Base-by-base conservation (phyloP, 345 rosid genomes). In the Gossypium herbaceum region DNA sequence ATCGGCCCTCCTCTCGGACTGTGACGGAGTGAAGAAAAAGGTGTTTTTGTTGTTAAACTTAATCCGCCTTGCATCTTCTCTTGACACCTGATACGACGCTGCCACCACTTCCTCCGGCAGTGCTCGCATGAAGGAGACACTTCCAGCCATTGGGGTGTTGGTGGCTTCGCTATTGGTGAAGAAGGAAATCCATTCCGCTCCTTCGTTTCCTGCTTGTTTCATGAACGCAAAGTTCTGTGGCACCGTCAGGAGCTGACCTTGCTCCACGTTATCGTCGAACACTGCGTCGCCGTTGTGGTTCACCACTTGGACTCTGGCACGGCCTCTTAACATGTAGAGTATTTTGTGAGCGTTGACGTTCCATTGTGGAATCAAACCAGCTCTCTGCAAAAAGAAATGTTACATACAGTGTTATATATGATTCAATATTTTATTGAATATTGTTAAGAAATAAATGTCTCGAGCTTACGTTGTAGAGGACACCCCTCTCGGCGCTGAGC, bases 151-250 rank as follows among this genome's bases (percentile, higher is more conserved):
- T 0, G 86, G 79, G 74, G 71, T 81, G 41, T 75, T 62, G 80
- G 78, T 78, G 34, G 92, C 89, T 15, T 82, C 79, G 68, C 80
- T 89, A 56, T 84, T 85, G 48, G 97, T 94, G 84, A 84, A 88
- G 84, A 94, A 90, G 7, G 89, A 48, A 13, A 91, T 65, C 87
- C 91, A 90, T 34, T 92, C 93, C 60, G 89, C 89, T 64, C 84
- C 87, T 3, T 85, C 84, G 16, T 73, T 75, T 45, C 86, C 86
- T 0, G 92, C 87, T 19, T 75, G 78, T 73, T 83, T 86, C 74
- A 75, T 80, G 55, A 85, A 88, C 9, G 83, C 94, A 51, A 79
- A 91, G 78, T 89, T 88, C 55, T 90, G 94, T 0, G 96, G 98
- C 72, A 91, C 84, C 12, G 82, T 76, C 74, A 94, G 45, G 12